Evolutionary conservation across 208 protist species (phyloP).

Genomic region (Trypanosomatidae sp.): DNA sequence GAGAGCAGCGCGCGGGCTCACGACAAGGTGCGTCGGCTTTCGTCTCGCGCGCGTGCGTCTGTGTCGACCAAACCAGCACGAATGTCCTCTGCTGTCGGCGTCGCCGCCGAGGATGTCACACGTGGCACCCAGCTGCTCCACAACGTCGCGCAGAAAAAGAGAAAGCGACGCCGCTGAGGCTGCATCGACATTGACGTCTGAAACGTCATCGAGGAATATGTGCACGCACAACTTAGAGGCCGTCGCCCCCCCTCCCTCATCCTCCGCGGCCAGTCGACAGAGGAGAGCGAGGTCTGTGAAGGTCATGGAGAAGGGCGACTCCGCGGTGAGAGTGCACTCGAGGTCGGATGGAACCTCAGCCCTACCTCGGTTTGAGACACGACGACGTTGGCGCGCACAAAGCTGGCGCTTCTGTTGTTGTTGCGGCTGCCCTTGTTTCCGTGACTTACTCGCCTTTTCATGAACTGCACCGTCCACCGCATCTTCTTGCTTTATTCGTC

Average conservation of each 20-base stretch:
- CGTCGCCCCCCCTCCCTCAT: neutral
- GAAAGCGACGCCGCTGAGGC: neutral
- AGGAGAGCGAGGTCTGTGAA: constrained; percentile 31
- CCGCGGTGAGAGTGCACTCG: neutral
- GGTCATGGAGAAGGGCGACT: constrained; percentile 17
- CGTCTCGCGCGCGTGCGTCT: neutral
- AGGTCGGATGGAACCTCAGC: neutral
- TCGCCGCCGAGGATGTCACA: constrained; percentile 9
- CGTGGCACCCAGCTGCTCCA: constrained; percentile 57
- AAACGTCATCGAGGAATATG: constrained; percentile 14
- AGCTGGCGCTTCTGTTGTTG: neutral
- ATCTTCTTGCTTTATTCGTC: neutral
- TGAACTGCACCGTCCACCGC: neutral
- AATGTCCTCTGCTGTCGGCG: neutral
- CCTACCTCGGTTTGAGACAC: neutral
- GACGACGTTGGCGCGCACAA: neutral
- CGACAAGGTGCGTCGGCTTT: constrained; percentile 34
- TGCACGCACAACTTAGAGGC: constrained; percentile 14
- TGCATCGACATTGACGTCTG: neutral
- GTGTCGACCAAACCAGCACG: constrained; percentile 14
- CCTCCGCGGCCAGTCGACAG: constrained; percentile 2
- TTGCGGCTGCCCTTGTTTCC: neutral
- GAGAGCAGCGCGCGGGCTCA: constrained; percentile 28
- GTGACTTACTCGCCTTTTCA: neutral
- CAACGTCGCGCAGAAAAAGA: constrained; percentile 47